Evolutionary conservation across 2,329 filamentous ascomycete species (phyloP).

Genomic region (Ceratocystis albifundus): DNA sequence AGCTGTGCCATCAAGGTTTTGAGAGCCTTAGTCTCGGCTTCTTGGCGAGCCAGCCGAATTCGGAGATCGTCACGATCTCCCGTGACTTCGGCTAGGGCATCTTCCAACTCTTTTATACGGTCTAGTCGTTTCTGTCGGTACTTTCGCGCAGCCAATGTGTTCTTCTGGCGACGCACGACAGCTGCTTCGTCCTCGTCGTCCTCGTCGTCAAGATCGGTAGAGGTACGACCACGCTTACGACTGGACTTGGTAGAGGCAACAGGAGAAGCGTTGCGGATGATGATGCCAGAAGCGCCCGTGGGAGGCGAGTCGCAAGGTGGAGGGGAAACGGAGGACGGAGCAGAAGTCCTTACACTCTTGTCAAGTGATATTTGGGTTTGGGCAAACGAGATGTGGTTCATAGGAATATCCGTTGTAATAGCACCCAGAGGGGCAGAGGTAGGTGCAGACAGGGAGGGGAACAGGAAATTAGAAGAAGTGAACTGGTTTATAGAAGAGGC

Average conservation of each 20-base stretch:
- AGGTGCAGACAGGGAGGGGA: slow-evolving; percentile 16
- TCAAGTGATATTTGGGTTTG: slow-evolving; percentile 6
- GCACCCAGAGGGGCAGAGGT: slow-evolving; percentile 2
- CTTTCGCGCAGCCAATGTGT: slow-evolving; percentile 59
- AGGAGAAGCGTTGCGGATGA: background rate
- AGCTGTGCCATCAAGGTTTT: slow-evolving; percentile 36
- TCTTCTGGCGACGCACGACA: slow-evolving; percentile 41
- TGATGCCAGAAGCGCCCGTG: background rate
- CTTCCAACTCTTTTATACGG: slow-evolving; percentile 51
- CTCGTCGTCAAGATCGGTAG: slow-evolving; percentile 17
- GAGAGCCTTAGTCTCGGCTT: slow-evolving; percentile 53
- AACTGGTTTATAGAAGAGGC: slow-evolving; percentile 12
- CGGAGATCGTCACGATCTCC: slow-evolving; percentile 52
- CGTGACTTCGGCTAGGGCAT: slow-evolving; percentile 45
- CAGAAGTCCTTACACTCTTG: background rate
- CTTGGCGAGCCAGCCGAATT: slow-evolving; percentile 49
- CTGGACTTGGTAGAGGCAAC: background rate
- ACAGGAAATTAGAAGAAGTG: slow-evolving; percentile 13
- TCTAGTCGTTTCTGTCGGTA: slow-evolving; percentile 61
- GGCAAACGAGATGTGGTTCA: slow-evolving; percentile 14
- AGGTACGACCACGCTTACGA: slow-evolving; percentile 16
- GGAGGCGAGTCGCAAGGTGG: background rate
- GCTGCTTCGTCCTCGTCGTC: slow-evolving; percentile 20
- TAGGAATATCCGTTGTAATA: background rate
- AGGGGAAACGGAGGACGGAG: slow-evolving; percentile 14